phyloP scores from a whole-genome alignment of 148 eudicot species.

The Cornus florida region DNA sequence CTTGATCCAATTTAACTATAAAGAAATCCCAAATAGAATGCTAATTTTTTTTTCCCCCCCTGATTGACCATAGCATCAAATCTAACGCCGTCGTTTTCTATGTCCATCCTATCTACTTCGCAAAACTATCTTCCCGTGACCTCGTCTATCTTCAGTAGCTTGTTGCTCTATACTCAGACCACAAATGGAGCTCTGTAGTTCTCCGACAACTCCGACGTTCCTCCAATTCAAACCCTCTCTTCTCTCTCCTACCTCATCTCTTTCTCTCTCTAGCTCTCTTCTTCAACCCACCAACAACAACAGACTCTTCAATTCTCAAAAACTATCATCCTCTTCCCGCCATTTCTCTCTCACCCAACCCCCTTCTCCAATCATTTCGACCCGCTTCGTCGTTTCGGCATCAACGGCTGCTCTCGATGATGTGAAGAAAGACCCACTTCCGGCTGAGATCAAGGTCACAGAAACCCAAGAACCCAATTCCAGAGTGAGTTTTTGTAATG shows the following conservation, averaged over 20 bases:
- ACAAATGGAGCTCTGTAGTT: constrained; percentile 49
- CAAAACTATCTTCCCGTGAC: neutral
- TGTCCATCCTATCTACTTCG: constrained; percentile 15
- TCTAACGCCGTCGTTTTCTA: neutral
- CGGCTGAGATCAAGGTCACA: constrained; percentile 68
- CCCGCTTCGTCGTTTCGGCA: constrained; percentile 35
- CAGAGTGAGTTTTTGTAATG: constrained; percentile 39
- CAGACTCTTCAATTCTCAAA: constrained; percentile 22
- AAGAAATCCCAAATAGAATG: too few species aligned
- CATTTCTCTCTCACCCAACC: constrained; percentile 36
- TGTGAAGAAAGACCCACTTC: constrained; percentile 57
- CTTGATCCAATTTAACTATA: too few species aligned
- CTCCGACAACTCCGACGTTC: constrained; percentile 21
- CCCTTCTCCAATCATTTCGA: constrained; percentile 9
- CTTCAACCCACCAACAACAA: constrained; percentile 10
- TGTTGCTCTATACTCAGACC: constrained; percentile 20
- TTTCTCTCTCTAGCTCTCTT: constrained; percentile 20
- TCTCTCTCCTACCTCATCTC: constrained; percentile 13
- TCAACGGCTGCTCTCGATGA: constrained; percentile 34
- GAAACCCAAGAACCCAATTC: constrained; percentile 75
- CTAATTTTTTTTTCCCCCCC: too few species aligned
- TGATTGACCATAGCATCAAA: neutral
- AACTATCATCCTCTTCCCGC: constrained; percentile 40
- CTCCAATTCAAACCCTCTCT: constrained; percentile 26
- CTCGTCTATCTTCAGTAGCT: neutral